These are phyloP conservation scores for Populus davidiana DNA, from an alignment of 345 rosid species.

Conservation along the genomic window DNA sequence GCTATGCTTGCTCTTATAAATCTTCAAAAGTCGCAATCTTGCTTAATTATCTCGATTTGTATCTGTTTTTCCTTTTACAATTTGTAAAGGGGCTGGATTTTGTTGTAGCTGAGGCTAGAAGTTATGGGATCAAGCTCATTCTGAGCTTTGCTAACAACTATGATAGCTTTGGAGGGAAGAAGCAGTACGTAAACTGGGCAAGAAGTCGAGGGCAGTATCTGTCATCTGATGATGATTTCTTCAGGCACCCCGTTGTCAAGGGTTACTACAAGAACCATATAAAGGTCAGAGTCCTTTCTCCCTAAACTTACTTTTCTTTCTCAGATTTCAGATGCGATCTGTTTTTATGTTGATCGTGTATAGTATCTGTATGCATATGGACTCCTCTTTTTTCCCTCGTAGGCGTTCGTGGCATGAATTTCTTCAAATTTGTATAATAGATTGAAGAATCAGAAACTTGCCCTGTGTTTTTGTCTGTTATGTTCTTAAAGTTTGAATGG, in stretches of 20 bases:
- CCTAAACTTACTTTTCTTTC: no score
- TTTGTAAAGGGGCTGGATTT: slow-evolving; percentile 28
- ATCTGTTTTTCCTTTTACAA: not conserved
- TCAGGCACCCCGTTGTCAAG: slow-evolving; percentile 28
- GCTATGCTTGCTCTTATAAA: not conserved
- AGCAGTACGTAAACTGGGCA: slow-evolving; percentile 32
- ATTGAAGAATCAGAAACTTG: not conserved
- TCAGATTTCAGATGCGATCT: no score
- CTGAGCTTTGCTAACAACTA: slow-evolving; percentile 35
- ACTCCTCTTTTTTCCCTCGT: not conserved
- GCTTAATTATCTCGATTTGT: not conserved
- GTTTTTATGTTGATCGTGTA: no score
- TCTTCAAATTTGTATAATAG: not conserved
- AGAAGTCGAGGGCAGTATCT: slow-evolving; percentile 20
- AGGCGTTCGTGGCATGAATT: not conserved
- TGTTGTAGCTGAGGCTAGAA: slow-evolving; percentile 36
- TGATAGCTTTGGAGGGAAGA: slow-evolving; percentile 34
- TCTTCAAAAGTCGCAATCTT: not conserved
- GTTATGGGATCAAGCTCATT: slow-evolving; percentile 26
- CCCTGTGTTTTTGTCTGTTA: not conserved
- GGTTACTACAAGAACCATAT: slow-evolving; percentile 29
- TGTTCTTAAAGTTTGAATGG: not conserved
- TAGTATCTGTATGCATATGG: not conserved
- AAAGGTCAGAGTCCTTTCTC: not conserved
- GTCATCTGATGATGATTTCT: slow-evolving; percentile 32